Conservation (phyloP, 768 basidiomycete species). For the Mycena galericulata region DNA sequence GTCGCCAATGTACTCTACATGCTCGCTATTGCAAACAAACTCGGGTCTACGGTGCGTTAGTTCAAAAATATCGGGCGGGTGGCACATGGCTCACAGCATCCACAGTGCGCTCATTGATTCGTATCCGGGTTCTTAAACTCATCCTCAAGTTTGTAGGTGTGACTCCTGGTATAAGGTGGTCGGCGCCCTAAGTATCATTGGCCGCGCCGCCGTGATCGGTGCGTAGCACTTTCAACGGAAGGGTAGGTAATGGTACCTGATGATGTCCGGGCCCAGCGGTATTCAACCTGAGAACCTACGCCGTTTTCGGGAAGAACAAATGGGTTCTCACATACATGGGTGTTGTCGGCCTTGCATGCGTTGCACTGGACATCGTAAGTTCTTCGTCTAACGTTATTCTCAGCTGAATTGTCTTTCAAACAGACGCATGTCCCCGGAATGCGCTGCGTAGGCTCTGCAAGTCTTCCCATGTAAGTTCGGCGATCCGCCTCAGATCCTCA, state of each 20-base stretch:
- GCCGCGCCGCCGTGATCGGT: slow-evolving; percentile 27
- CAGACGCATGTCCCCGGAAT: not conserved
- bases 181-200: slow-evolving; percentile 15
- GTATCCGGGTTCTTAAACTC: not conserved
- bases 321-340: slow-evolving; percentile 38
- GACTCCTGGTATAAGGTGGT: slow-evolving; percentile 24
- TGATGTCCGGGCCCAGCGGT: slow-evolving; percentile 18
- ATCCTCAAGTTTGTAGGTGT: slow-evolving; percentile 1
- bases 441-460: not conserved
- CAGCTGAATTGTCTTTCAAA: not conserved
- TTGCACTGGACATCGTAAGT: not conserved
- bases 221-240: not conserved
- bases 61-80: not conserved
- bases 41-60: slow-evolving; percentile 35
- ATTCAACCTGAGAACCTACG: slow-evolving; percentile 38
- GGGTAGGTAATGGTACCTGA: not conserved
- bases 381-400: not conserved
- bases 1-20: slow-evolving; percentile 48
- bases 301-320: slow-evolving; percentile 39
- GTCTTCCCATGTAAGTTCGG: not conserved
- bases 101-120: not conserved
- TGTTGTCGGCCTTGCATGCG: not conserved
- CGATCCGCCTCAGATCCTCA: not conserved
- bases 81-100: not conserved
- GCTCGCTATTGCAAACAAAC: slow-evolving; percentile 40